Evolutionary conservation across 2,329 filamentous ascomycete genomes (phyloP).

Genomic region (Cladosporium halotolerans): DNA sequence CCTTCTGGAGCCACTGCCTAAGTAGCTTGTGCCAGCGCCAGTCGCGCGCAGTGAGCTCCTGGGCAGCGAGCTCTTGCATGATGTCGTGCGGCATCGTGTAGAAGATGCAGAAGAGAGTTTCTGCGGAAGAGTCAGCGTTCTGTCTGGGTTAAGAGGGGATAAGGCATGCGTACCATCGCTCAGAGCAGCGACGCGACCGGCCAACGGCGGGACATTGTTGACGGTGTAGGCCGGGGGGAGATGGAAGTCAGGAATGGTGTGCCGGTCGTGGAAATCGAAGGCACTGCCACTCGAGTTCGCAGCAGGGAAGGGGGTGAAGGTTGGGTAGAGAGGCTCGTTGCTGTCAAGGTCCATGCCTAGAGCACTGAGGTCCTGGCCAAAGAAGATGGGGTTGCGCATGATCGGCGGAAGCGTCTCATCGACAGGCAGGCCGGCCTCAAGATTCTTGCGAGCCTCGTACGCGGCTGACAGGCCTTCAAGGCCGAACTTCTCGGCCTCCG

Average conservation of each 20-base stretch:
- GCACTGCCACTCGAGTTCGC: constrained; percentile 24
- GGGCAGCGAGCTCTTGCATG: constrained; percentile 59
- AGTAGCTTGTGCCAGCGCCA: constrained; percentile 52
- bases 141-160: background rate
- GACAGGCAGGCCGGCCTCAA: constrained; percentile 21
- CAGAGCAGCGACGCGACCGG: constrained; percentile 31
- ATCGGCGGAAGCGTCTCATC: constrained; percentile 26
- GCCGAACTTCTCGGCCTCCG: constrained; percentile 54
- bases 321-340: constrained; percentile 51
- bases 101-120: constrained; percentile 65
- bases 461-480: constrained; percentile 53
- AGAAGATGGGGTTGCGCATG: constrained; percentile 40
- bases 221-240: constrained; percentile 60
- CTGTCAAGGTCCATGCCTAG: constrained; percentile 57
- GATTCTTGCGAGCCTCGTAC: constrained; percentile 28
- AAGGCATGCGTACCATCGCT: constrained; percentile 26
- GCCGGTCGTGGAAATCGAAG: constrained; percentile 38
- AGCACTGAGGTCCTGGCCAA: constrained; percentile 59
- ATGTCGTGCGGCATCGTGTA: constrained; percentile 61
- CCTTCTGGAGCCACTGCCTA: constrained; percentile 51
- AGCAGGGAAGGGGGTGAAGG: constrained; percentile 58
- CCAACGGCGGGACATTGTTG: constrained; percentile 57
- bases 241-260: constrained; percentile 57
- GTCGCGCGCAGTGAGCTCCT: constrained; percentile 50
- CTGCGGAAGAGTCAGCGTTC: constrained; percentile 37